These are phyloP conservation scores for Myxozyma lipomycoides DNA, from an alignment of 805 yeast species.

Conservation along the genomic window DNA sequence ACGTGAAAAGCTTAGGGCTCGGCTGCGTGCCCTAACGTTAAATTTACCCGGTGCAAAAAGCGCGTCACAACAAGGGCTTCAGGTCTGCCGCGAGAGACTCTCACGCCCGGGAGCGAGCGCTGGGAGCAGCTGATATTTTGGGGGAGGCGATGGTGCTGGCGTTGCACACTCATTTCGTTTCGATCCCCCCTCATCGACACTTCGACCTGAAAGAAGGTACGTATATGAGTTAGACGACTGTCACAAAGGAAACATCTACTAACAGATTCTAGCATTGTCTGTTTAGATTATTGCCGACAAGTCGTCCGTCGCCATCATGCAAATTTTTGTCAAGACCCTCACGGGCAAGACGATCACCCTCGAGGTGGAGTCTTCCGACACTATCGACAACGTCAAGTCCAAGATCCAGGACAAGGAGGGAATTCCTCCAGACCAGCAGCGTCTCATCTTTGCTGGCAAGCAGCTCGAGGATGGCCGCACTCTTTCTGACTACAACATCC, in stretches of 20 bases:
- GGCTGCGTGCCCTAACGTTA: too few relatives aligned
- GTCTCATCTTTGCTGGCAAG: conserved; percentile 96
- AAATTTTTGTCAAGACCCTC: conserved; percentile 97
- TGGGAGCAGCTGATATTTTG: too few relatives aligned
- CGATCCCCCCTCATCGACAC: conserved; percentile 15
- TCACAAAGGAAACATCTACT: background rate
- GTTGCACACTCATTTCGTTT: background rate
- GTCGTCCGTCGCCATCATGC: conserved; percentile 38
- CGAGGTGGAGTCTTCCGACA: conserved; percentile 96
- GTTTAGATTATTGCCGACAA: conserved; percentile 39
- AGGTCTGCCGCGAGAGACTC: too few relatives aligned
- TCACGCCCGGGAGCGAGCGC: too few relatives aligned
- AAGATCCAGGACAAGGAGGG: conserved; percentile 98
- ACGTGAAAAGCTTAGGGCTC: too few relatives aligned
- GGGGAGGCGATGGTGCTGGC: too few relatives aligned
- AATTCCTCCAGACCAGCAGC: conserved; percentile 96
- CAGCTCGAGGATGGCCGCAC: conserved; percentile 90
- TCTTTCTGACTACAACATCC: conserved; percentile 94
- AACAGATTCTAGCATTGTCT: conserved; percentile 8
- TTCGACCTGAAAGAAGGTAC: conserved; percentile 33
- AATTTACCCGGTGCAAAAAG: too few relatives aligned
- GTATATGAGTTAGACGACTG: background rate
- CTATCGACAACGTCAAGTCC: conserved; percentile 93
- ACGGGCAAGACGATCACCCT: conserved; percentile 98
- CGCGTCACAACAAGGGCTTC: too few relatives aligned